Base-by-base conservation (phyloP, 1,284 basidiomycete species). In the Ganoderma sinense region DNA sequence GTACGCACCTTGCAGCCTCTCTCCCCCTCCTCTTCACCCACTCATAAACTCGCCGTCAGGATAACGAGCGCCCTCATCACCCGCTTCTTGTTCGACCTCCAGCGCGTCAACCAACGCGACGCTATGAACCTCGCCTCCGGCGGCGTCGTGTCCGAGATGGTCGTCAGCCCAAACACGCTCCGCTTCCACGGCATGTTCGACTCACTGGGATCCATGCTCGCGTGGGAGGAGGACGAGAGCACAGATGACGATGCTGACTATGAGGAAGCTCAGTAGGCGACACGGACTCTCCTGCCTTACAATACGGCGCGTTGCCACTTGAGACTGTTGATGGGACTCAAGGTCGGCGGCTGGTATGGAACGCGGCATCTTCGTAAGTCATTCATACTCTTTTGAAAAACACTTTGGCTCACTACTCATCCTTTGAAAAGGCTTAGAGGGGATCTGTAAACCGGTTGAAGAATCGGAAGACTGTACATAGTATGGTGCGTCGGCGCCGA, bases 11-110 rank as follows among this genome's bases (percentile, higher is more conserved):
- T 14, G 6, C 4, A 7, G 40, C 16, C 7, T 8, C 43, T 23
- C 40, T 26, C 4, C 5, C 26, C 4, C 39, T 14, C 36, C 31
- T 59, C 16, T n/a, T 31, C 33, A 31, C 18, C 14, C 5, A 14
- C n/a, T 31, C 8, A 48, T 8, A n/a, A 20, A 31, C n/a, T n/a
- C n/a, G 8, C 11, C 29, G 13, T 1, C 43, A 69, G 68, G 16
- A 29, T 69, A 26, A 69, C 68, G 20, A 56, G 65, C 26, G 62
- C 64, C 23, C 61, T 69, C 26, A 29, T 69, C 20, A 64, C 68
- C 33, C 68, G 65, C 41, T 69, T 69, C 56, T 36, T 69, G 33
- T 41, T 69, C 26, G 55, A 69, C 61, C 65, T 70, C 8, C 69
- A 70, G 41, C 45, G 36, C 20, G 69, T 45, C 20, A 64, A 60